Base-by-base conservation (phyloP, 1,139 yeast species). In the Komagataea norvegica region DNA sequence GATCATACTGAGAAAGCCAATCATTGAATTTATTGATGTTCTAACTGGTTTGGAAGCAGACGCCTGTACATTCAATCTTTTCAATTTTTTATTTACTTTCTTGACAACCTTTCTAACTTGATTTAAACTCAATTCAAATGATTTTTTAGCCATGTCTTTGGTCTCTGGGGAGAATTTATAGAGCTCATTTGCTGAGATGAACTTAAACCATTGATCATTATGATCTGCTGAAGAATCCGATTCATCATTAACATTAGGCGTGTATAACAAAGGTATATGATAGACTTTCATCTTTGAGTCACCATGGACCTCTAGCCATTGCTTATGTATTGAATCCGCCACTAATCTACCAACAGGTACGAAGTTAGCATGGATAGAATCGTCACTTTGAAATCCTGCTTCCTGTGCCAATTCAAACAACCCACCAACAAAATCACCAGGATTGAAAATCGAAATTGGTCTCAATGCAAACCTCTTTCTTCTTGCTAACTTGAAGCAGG, bases 401-500 rank as follows among this genome's bases (percentile, higher is more conserved):
- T n/a, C 29, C 9, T 21, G 26, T 6, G 21, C 22, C 10, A 38
- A 24, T 23, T 41, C 42, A 54, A 68, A 82, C 8, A 81, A 46
- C 0, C 79, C 88, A 3, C 89, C 91, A 2, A 82, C 72, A 51
- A 72, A 67, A 1, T 79, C 68, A 31, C 68, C 64, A 0, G 88
- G 85, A 23, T 74, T 56, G 49, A 67, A 79, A 22, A 77, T 57
- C 3, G 72, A 63, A 14, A 73, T 45, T 16, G 66, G 56, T 33
- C 80, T 61, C 26, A 58, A 59, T 3, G 77, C 75, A 48, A 73
- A 80, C 47, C 71, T 67, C 49, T 73, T 71, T 21, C 77, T 60
- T 39, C 88, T 62, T 3, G 85, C 82, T 43, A 79, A 57, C 41
- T 78, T 75, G 51, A 68, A 79, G 45, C 85, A 78, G n/a, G n/a